phyloP scores from a whole-genome alignment of 1,284 basidiomycete genomes.

The Rhodotorula sp. region DNA sequence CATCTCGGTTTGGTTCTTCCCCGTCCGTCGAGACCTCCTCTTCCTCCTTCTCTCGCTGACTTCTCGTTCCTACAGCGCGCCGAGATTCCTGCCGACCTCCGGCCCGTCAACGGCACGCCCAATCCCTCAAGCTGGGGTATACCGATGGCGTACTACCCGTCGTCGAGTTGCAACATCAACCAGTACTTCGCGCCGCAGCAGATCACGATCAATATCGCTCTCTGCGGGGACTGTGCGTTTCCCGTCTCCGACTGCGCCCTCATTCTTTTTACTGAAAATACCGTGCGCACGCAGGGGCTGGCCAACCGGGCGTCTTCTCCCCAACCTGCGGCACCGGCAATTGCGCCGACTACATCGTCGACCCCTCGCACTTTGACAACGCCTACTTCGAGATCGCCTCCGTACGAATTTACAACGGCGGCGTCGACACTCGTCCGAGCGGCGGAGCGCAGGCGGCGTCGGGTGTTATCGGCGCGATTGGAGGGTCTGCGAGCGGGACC shows the following conservation, averaged over 20 bases:
- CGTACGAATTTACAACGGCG: slow-evolving; percentile 14
- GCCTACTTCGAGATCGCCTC: slow-evolving; percentile 33
- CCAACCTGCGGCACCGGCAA: slow-evolving; percentile 9
- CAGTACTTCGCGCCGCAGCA: slow-evolving; percentile 28
- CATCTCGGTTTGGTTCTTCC: slow-evolving; percentile 33
- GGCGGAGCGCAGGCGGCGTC: background rate
- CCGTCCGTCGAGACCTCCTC: slow-evolving; percentile 2
- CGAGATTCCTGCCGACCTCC: slow-evolving; percentile 25
- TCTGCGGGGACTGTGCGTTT: slow-evolving; percentile 28
- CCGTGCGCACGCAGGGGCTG: slow-evolving; percentile 18
- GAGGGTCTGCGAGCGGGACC: background rate
- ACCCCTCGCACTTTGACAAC: slow-evolving; percentile 21
- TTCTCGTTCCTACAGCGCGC: background rate
- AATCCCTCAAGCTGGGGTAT: slow-evolving; percentile 25
- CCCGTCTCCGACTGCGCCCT: background rate
- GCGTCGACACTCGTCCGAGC: background rate
- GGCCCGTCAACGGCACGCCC: background rate
- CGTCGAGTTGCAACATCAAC: slow-evolving; percentile 21
- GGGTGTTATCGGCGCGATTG: slow-evolving; percentile 8
- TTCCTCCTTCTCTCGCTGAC: background rate
- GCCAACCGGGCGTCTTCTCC: slow-evolving; percentile 24
- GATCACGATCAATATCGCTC: slow-evolving; percentile 27
- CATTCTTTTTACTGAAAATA: background rate
- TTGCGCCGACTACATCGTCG: slow-evolving; percentile 19
- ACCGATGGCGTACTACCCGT: slow-evolving; percentile 21